Evolutionary conservation across 2,329 filamentous ascomycete species (phyloP), one percentile per base, ranked within the genome.

Genomic region (Trichophyton verrucosum): DNA sequence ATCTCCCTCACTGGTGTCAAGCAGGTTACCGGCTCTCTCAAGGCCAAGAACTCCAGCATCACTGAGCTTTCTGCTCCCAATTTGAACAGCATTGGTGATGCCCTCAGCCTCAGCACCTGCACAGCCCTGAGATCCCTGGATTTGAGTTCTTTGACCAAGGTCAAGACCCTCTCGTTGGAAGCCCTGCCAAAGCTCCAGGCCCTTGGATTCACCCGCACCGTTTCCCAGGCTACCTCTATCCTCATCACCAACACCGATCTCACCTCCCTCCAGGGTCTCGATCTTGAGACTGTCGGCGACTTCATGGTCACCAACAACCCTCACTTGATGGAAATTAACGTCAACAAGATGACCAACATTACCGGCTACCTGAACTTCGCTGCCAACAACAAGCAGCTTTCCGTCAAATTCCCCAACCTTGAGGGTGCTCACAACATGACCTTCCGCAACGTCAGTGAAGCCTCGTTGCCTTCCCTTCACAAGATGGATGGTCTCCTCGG

Each of bases 281-380:
- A 90, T 73, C 81, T 97, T 65, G 76, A 83, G 65, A 81, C 81
- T n/a, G 86, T 90, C 60, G 81, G 83, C 61, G 80, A 78, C 66
- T 83, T 99, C 73, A 80, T 88, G 74, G 87, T 99, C 76, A 87
- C 89, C 82, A 96, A 96, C 86, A 97, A 97, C 84, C 78, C 78
- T 64, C 86, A 87, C 72, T 81, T 99, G 68, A 83, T 82, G 71
- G 80, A 79, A 64, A 88, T 95, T 78, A 82, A 83, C 71, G 75
- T 78, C 66, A 88, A 91, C 75, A 82, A 87, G 72, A 81, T 97
- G 62, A 81, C 81, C 73, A 92, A 88, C 77, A 82, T 96, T 68
- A 87, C 82, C 66, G 80, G 82, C 61, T 74, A 80, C 55, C 78
- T 96, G 59, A 85, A 82, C 69, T 85, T 99, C 72, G 83, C 85